A percentile compares a stretch with the other conserved stretches of the same genome.
phyloP scores from a whole-genome alignment of 768 basidiomycete genomes.

The Suillus paluster region DNA sequence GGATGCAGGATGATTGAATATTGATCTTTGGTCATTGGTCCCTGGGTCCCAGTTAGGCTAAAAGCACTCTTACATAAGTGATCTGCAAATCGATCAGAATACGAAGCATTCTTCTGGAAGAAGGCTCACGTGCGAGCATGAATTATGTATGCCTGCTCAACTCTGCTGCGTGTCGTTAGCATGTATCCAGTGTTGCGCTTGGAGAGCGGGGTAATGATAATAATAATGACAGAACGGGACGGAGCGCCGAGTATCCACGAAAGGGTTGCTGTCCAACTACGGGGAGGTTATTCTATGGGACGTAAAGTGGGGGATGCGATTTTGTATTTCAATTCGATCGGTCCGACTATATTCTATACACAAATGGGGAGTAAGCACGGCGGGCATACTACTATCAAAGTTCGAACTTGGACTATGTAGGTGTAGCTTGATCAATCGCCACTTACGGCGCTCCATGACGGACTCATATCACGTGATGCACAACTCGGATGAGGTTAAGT shows the following conservation, averaged over 20 bases:
- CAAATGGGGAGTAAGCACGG: background rate
- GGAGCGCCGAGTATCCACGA: background rate
- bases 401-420: background rate
- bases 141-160: background rate
- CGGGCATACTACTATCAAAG: background rate
- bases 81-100: conserved; percentile 2
- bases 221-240: conserved; percentile 3
- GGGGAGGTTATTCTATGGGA: background rate
- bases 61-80: background rate
- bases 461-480: background rate
- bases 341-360: background rate
- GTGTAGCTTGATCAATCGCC: conserved; percentile 1
- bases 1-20: too few relatives aligned
- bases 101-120: background rate
- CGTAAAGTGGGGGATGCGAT: conserved; percentile 2
- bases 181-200: background rate
- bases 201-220: background rate
- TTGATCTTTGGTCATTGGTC: background rate
- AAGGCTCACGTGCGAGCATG: background rate
- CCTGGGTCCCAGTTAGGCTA: background rate
- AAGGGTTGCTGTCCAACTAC: background rate
- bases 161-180: background rate
- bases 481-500: background rate
- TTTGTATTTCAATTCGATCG: background rate
- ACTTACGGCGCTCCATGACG: conserved; percentile 1